Conservation (phyloP, 805 yeast genomes). For the Starmerella sp. region DNA sequence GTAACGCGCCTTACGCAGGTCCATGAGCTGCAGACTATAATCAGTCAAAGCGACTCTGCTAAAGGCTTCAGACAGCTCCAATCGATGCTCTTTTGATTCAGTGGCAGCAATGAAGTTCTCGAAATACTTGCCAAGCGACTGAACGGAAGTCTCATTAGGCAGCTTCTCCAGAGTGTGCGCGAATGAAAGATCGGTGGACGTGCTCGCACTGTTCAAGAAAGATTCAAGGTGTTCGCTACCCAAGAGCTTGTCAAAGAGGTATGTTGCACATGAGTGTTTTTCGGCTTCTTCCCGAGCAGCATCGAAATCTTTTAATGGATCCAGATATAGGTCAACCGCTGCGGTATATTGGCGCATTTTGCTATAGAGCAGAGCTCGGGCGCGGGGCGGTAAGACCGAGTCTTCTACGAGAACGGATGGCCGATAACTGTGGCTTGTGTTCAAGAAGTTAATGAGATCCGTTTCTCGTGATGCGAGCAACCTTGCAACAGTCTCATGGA, state of each 20-base stretch:
- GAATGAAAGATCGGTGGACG: neutral
- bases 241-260: conserved; percentile 13
- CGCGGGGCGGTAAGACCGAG: conserved; percentile 12
- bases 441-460: conserved; percentile 1
- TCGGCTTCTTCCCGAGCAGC: conserved; percentile 55
- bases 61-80: conserved; percentile 6
- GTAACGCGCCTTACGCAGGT: neutral
- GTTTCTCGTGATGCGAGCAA: neutral
- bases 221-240: neutral
- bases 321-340: conserved; percentile 51
- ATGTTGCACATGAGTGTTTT: conserved; percentile 24
- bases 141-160: neutral
- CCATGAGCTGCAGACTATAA: conserved; percentile 8
- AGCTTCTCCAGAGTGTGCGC: neutral
- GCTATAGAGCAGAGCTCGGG: conserved; percentile 48
- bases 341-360: conserved; percentile 50
- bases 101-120: neutral
- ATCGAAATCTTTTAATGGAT: conserved; percentile 40
- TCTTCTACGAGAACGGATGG: conserved; percentile 3
- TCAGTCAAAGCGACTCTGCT: conserved; percentile 15
- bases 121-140: conserved; percentile 3
- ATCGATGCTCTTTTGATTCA: neutral
- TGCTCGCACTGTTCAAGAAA: neutral
- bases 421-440: neutral
- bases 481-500: conserved; percentile 13